Evolutionary conservation across 1,139 yeast genomes (phyloP).

Genomic region (Saccharomycopsis crataegensis): DNA sequence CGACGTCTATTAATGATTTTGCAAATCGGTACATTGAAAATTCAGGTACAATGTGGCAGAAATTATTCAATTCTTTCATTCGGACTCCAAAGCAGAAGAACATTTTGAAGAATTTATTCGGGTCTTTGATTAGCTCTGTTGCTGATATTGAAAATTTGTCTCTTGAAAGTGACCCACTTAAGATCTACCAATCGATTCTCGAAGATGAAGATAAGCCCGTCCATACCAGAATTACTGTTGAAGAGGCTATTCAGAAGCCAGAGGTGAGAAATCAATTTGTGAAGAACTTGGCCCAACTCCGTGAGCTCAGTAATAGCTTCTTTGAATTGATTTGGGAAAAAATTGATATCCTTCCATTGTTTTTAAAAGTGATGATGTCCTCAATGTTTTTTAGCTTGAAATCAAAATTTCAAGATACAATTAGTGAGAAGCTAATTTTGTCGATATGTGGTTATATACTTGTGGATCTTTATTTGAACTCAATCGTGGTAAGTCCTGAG

Average conservation of each 20-base stretch:
- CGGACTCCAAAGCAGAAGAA: conserved; percentile 47
- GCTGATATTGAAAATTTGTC: conserved; percentile 42
- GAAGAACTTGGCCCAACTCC: conserved; percentile 60
- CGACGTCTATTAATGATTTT: conserved; percentile 22
- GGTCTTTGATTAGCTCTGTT: conserved; percentile 38
- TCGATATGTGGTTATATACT: conserved; percentile 64
- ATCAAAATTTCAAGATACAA: conserved; percentile 29
- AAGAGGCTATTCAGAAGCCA: conserved; percentile 70
- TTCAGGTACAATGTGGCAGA: conserved; percentile 34
- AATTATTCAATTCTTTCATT: conserved; percentile 49
- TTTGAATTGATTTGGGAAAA: conserved; percentile 40
- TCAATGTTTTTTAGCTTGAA: conserved; percentile 29
- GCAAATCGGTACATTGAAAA: conserved; percentile 18
- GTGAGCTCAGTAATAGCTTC: conserved; percentile 41
- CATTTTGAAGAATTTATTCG: conserved; percentile 45
- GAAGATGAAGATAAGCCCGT: conserved; percentile 26
- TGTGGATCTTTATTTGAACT: conserved; percentile 52
- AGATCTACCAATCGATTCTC: conserved; percentile 34
- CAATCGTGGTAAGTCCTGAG: conserved; percentile 62
- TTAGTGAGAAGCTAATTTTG: conserved; percentile 5
- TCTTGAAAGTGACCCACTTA: conserved; percentile 76
- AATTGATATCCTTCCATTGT: conserved; percentile 50
- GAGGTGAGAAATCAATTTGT: conserved; percentile 65
- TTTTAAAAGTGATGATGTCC: conserved; percentile 43
- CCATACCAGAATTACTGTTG: conserved; percentile 44